Evolutionary conservation across 305 asterid species (phyloP).

Genomic region (Ajuga reptans): DNA sequence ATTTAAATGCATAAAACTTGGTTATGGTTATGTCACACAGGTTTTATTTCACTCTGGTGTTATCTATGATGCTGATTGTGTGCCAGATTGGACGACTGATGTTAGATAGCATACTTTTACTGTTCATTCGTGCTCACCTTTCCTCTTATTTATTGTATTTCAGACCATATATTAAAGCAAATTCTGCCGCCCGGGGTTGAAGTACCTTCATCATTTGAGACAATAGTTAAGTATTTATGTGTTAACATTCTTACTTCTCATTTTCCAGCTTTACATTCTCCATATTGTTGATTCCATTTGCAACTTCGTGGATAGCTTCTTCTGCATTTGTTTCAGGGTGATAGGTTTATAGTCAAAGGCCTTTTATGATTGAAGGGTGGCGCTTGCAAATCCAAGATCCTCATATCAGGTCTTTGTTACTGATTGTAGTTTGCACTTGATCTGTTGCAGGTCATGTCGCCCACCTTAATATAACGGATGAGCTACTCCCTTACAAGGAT

Average conservation of each 20-base stretch:
- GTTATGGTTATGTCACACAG: background rate
- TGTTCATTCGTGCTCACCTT: background rate
- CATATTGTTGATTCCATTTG: background rate
- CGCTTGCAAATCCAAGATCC: background rate
- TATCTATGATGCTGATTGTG: background rate
- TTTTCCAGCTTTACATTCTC: background rate
- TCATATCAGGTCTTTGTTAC: slow-evolving; percentile 7
- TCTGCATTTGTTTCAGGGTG: slow-evolving; percentile 3
- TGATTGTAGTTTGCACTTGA: slow-evolving; percentile 18
- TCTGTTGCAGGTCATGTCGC: slow-evolving; percentile 81
- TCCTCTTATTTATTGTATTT: slow-evolving; percentile 22
- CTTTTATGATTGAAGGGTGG: slow-evolving; percentile 1
- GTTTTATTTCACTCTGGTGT: slow-evolving; percentile 1
- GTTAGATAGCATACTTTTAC: background rate
- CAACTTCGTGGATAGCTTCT: background rate
- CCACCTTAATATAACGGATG: slow-evolving; percentile 78
- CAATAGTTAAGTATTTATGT: slow-evolving; percentile 76
- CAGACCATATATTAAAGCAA: slow-evolving; percentile 86
- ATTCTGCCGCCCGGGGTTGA: slow-evolving; percentile 75
- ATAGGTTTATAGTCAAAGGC: background rate
- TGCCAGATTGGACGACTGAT: background rate
- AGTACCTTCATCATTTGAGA: slow-evolving; percentile 88
- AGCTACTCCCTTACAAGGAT: slow-evolving; percentile 71
- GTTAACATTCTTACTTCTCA: slow-evolving; percentile 2
- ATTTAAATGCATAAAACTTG: background rate